Base-by-base conservation (phyloP, 2,329 filamentous ascomycete genomes). In the Xylaria hypoxylon region DNA sequence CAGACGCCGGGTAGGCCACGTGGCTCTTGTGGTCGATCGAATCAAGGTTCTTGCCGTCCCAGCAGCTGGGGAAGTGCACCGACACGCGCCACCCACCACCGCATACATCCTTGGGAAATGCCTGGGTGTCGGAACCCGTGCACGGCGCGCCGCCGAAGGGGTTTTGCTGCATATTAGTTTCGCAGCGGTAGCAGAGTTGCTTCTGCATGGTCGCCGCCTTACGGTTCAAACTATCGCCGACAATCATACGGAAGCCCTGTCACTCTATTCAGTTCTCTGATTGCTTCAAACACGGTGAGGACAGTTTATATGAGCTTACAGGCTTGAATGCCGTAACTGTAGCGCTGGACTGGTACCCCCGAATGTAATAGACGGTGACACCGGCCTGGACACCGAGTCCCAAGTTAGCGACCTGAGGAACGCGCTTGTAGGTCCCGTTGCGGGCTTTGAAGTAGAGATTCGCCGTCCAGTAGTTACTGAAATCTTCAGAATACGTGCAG, bases 21-120 rank as follows among this genome's bases (percentile, higher is more conserved):
- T 77, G 75, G 33, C 70, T 59, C 72, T 76, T 75, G 70, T 79
- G 77, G 72, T 79, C 75, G 15, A 71, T 60, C 44, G 72, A 73
- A 66, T 79, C 77, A 8, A 74, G 67, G 71, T 78, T 78, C 71
- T 69, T 69, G 47, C 77, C 77, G 56, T 79, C 77, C 76, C 76
- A 78, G 67, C 75, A 76, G 13, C 68, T 70, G n/a, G 75, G 75
- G 69, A 77, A 77, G 56, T 73, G 73, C 4, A 76, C 68, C 3
- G 71, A 70, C 22, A 76, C 75, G 2, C 74, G 72, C 69, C 74
- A 76, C 11, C 74, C 74, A 38, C 74, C 75, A 22, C 71, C 70
- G 65, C 75, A 76, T 5, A 70, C 24, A 22, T 70, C 26, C 50
- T 59, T 65, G 11, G 75, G 75, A 69, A 76, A 76, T 1, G 57